phyloP scores from a whole-genome alignment of 2,329 filamentous ascomycete species.

The Fusarium tanahbumbuense region DNA sequence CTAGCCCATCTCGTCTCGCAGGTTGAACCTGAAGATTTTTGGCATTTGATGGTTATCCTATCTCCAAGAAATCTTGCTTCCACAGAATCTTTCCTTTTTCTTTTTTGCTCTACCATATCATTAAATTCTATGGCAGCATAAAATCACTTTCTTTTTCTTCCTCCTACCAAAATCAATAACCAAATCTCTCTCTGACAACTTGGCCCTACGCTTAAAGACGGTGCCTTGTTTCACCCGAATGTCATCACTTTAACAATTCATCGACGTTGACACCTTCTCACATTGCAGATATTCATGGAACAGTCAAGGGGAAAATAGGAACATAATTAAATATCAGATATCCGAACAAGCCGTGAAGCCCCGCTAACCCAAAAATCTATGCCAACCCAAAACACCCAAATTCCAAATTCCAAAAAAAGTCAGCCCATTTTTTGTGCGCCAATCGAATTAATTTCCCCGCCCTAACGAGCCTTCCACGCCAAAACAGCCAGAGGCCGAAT shows the following conservation, averaged over 20 bases:
- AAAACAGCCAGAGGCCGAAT: conserved; percentile 12
- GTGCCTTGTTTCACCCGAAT: not conserved
- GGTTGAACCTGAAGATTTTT: not conserved
- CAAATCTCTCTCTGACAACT: not conserved
- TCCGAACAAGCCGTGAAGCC: not conserved
- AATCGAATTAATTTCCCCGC: not conserved
- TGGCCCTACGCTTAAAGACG: no score
- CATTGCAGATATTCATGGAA: rapidly evolving
- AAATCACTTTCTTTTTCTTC: not conserved
- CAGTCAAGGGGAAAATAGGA: not conserved
- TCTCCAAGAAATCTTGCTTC: not conserved
- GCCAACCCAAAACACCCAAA: not conserved
- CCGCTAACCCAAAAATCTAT: not conserved
- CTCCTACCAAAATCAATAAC: not conserved
- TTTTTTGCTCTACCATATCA: no score
- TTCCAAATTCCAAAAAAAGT: not conserved
- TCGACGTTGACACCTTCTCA: not conserved
- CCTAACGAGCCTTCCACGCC: conserved; percentile 16
- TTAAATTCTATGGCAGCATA: no score
- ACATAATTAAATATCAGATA: not conserved
- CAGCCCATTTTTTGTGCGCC: conserved; percentile 10
- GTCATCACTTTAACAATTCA: not conserved
- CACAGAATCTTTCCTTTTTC: not conserved
- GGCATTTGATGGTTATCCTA: not conserved
- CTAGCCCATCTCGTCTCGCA: rapidly evolving